A percentile compares a stretch with the other conserved stretches of the same genome.
Conservation (phyloP, 2,329 filamentous ascomycete genomes). For the Sporothrix schenckii region DNA sequence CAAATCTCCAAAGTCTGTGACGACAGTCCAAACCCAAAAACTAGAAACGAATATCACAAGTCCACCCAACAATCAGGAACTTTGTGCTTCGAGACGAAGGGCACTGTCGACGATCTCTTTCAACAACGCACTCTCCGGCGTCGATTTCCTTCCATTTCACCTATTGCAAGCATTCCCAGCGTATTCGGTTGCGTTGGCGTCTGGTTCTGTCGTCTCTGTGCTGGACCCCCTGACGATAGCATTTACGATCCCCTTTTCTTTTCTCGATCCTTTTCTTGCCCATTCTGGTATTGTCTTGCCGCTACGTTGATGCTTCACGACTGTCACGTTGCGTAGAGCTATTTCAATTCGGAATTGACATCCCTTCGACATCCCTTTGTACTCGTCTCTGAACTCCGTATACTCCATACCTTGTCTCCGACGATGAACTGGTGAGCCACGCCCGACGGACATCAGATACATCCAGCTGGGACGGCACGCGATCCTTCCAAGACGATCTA, state of each 20-base stretch:
- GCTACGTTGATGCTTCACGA: neutral
- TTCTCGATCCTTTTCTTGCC: neutral
- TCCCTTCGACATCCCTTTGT: neutral
- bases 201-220: neutral
- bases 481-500: neutral
- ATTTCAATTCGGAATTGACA: neutral
- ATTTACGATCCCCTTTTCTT: constrained; percentile 1
- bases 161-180: neutral
- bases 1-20: constrained; percentile 18
- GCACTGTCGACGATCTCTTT: neutral
- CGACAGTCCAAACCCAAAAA: constrained; percentile 17
- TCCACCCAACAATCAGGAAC: neutral
- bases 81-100: neutral
- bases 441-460: neutral
- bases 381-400: neutral
- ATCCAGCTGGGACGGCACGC: neutral
- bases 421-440: constrained; percentile 17
- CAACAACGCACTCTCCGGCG: neutral
- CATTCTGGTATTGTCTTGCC: neutral
- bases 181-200: neutral
- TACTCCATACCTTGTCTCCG: neutral
- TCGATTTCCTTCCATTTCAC: neutral
- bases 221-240: constrained; percentile 8
- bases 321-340: neutral
- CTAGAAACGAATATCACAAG: neutral